These are phyloP conservation scores for Scedosporium minutisporum DNA, from an alignment of 2,329 filamentous ascomycete species.

Conservation along the genomic window DNA sequence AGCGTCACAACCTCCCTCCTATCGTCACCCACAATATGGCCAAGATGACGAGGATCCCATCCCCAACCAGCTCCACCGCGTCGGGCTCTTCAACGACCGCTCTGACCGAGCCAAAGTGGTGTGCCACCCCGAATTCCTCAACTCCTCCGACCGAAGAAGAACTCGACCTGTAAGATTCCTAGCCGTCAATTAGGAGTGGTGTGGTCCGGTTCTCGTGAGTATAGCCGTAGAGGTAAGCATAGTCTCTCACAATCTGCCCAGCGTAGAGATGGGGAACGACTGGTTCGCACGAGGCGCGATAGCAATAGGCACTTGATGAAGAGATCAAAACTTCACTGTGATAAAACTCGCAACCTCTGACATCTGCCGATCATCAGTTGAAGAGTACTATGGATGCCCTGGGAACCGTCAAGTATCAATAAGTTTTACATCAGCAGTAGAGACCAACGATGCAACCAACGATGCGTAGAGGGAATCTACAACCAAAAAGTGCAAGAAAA, in stretches of 20 bases:
- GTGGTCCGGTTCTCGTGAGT: too few species aligned
- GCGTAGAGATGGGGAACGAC: too few species aligned
- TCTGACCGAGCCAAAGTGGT: constrained; percentile 93
- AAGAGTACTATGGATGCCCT: background rate
- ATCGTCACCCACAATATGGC: constrained; percentile 99
- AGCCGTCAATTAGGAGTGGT: too few species aligned
- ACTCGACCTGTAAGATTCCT: too few species aligned
- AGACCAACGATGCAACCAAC: background rate
- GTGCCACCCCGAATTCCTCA: constrained; percentile 97
- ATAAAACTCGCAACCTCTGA: background rate
- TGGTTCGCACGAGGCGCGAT: too few species aligned
- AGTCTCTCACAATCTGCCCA: too few species aligned
- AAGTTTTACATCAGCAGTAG: background rate
- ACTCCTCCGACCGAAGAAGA: constrained; percentile 64
- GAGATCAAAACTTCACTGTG: background rate
- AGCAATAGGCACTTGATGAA: background rate
- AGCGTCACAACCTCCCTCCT: constrained; percentile 77
- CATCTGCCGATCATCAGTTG: background rate
- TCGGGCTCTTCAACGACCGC: constrained; percentile 94
- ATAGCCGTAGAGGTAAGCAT: too few species aligned
- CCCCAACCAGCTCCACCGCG: constrained; percentile 88
- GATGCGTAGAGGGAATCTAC: background rate
- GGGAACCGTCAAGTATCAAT: background rate
- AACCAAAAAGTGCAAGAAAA: background rate
- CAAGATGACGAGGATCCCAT: constrained; percentile 92